Percentiles rank a stretch among this genome's conserved stretches.
Evolutionary conservation across 306 rosid genomes (phyloP).

Genomic region (Acmispon strigosus): DNA sequence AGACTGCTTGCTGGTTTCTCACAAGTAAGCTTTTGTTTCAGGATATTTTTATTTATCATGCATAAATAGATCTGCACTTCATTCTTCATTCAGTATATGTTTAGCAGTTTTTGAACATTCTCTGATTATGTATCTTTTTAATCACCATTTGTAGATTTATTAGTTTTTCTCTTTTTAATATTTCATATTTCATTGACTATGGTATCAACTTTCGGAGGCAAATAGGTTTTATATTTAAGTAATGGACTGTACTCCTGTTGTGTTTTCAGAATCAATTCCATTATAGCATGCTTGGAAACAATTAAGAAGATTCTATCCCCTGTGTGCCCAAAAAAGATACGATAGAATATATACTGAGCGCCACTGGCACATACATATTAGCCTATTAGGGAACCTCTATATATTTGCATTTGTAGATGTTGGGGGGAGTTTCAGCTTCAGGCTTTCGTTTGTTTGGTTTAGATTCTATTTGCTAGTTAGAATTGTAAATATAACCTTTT

Average conservation of each 20-base stretch:
- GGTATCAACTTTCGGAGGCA: not conserved
- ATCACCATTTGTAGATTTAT: not conserved
- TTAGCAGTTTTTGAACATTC: not conserved
- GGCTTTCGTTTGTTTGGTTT: not conserved
- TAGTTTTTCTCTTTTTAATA: not conserved
- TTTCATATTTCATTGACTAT: not conserved
- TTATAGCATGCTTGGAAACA: not conserved
- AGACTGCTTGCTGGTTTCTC: conserved; percentile 46
- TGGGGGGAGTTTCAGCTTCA: not conserved
- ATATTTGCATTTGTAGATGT: not conserved
- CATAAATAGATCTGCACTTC: not conserved
- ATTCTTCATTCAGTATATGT: not conserved
- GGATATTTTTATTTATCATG: conserved; percentile 4
- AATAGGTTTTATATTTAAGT: not conserved
- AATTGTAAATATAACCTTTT: not conserved
- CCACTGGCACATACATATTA: not conserved
- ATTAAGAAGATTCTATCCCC: too few relatives aligned
- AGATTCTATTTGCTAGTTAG: not conserved
- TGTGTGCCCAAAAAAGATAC: too few relatives aligned
- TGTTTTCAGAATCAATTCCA: not conserved
- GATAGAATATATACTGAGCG: not conserved
- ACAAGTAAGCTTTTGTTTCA: conserved; percentile 34
- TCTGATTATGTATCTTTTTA: not conserved
- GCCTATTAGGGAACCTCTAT: not conserved
- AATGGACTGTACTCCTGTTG: not conserved